Evolutionary conservation across 257 asterid genomes (phyloP).

Genomic region (Penstemon davidsonii): DNA sequence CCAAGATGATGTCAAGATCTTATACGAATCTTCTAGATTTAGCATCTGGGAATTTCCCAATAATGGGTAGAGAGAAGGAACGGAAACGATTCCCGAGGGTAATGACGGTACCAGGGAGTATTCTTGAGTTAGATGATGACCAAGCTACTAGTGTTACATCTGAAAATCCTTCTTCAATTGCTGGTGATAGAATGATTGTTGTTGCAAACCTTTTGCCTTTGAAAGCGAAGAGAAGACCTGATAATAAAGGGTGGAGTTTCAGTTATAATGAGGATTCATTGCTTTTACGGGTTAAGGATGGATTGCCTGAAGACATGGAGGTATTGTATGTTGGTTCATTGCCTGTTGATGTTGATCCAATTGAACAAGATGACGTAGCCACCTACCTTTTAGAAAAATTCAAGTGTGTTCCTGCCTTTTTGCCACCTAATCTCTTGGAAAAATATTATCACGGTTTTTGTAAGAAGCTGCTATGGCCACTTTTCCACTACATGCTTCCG

Average conservation of each 20-base stretch:
- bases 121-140: slow-evolving; percentile 81
- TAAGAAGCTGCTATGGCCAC: slow-evolving; percentile 86
- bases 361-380: slow-evolving; percentile 69
- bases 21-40: slow-evolving; percentile 87
- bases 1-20: slow-evolving; percentile 86
- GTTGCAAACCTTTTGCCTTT: slow-evolving; percentile 52
- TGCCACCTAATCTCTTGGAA: slow-evolving; percentile 67
- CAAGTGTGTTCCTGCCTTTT: slow-evolving; percentile 73
- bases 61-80: slow-evolving; percentile 70
- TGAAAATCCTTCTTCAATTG: slow-evolving; percentile 67
- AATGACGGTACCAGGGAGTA: slow-evolving; percentile 88
- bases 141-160: slow-evolving; percentile 67
- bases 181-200: slow-evolving; percentile 71
- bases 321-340: slow-evolving; percentile 50
- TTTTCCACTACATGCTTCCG: slow-evolving; percentile 83
- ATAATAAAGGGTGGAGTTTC: slow-evolving; percentile 76
- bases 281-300: slow-evolving; percentile 46
- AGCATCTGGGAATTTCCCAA: slow-evolving; percentile 85
- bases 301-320: slow-evolving; percentile 59
- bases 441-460: slow-evolving; percentile 79
- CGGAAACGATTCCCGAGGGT: slow-evolving; percentile 68
- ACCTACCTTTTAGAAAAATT: slow-evolving; percentile 68
- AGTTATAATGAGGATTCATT: slow-evolving; percentile 56
- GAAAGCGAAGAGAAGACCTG: slow-evolving; percentile 59
- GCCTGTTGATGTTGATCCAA: slow-evolving; percentile 56